Base-by-base conservation (phyloP, 495 filamentous ascomycete genomes). In the Aspergillus olivimuriae region DNA sequence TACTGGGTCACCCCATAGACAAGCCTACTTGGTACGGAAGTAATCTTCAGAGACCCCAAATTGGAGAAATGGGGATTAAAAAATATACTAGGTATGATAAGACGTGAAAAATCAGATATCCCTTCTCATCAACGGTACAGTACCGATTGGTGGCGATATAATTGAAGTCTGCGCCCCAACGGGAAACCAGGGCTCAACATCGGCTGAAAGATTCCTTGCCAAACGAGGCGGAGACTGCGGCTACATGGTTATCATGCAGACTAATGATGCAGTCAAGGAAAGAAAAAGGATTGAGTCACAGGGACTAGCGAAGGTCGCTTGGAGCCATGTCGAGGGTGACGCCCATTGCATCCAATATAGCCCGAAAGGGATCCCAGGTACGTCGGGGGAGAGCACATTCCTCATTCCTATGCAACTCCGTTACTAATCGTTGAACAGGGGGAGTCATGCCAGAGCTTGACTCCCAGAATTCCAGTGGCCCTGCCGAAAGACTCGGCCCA, bases 171-270 rank as follows among this genome's bases (percentile, higher is more conserved):
- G 10, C 14, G 23, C 38, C 2, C 38, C 38, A 14, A 11, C 28
- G 12, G 7, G 21, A 1, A 22, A 41, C 2, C 9, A n/a, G 8
- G n/a, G n/a, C n/a, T n/a, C n/a, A n/a, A 28, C 38, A 1, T 12
- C 38, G 2, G 38, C n/a, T 3, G 21, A 22, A 19, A 10, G 38
- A 15, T 28, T 41, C 7, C 38, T 41, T 4, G 1, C 4, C 2
- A 41, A 41, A 9, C 38, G 38, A 1, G 38, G 38, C 14, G n/a
- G n/a, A n/a, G 38, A 41, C 4, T 6, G 38, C 4, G 38, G 38
- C 8, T 41, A 41, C 26, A 41, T 41, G 38, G 28, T 41, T 14
- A 41, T 41, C 12, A 41, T 41, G 38, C 38, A 41, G 38, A 41
- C 11, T 28, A 4, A 11, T 14, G 38, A 41, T 9, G 38, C 38